phyloP scores from a whole-genome alignment of 2,329 filamentous ascomycete species.

The Apiospora koreana region DNA sequence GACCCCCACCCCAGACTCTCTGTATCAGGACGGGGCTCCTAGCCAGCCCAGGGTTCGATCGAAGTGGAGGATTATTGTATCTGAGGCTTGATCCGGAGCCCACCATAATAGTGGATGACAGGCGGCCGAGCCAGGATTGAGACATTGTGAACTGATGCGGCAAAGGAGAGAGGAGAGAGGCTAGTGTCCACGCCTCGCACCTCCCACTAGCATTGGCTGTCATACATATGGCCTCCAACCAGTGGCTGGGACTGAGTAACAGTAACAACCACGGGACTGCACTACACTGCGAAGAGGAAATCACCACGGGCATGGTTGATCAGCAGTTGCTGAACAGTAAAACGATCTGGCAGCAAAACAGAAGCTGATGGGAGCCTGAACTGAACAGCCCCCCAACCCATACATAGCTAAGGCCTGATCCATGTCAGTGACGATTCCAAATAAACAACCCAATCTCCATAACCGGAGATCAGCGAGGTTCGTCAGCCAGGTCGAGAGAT shows the following conservation, averaged over 20 bases:
- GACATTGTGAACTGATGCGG: conserved; percentile 10
- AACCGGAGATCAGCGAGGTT: neutral
- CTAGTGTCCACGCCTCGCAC: conserved; percentile 6
- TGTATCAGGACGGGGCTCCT: conserved; percentile 2
- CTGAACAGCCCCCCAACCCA: neutral
- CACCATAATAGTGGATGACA: neutral
- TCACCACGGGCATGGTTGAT: neutral
- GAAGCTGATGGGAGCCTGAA: neutral
- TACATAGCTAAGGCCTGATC: neutral
- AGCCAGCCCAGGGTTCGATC: conserved; percentile 3
- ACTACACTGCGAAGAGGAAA: neutral
- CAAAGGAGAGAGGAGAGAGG: conserved; percentile 9
- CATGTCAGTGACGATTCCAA: conserved; percentile 4
- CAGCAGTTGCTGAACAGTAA: neutral
- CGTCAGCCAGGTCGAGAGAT: neutral
- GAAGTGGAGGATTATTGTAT: conserved; percentile 1
- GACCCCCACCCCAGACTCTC: conserved; percentile 9
- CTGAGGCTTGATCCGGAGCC: neutral
- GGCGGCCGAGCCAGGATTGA: conserved; percentile 8
- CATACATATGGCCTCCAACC: neutral
- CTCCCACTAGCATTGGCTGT: neutral
- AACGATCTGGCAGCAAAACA: neutral
- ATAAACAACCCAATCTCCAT: conserved; percentile 1
- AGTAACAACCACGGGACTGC: neutral
- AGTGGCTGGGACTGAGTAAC: neutral